Base-by-base conservation (phyloP, 2,329 filamentous ascomycete species). In the Coniella lustricola region DNA sequence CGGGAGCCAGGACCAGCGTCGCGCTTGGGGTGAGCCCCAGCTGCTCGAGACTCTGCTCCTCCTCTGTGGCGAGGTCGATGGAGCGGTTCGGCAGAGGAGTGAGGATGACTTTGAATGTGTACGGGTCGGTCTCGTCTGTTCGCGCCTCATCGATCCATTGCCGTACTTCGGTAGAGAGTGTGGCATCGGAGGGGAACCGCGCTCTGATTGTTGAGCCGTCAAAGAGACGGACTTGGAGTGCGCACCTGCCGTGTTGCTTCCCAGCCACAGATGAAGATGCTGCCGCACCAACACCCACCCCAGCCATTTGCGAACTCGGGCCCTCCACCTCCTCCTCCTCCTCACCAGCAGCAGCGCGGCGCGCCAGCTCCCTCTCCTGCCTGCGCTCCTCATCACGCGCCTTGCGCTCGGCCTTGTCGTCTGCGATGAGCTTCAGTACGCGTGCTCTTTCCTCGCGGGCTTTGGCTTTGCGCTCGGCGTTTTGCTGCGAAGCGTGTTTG, bases 81-180 rank as follows among this genome's bases (percentile, higher is more conserved):
- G 77, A 80, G 54, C 79, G 81, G 62, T 84, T 93, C 2, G 89
- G 87, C 17, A 81, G 69, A 0, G 90, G 90, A 0, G 86, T 83
- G 2, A 94, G 74, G 32, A 96, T 82, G 41, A 94, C 81, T 60
- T 90, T 89, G 68, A 97, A 90, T 12, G 77, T 85, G 64, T 90
- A 97, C 0, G 89, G 87, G 12, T 73, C 63, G 25, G 74, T 70
- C 17, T 75, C 76, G 37, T 79, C 76, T 10, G 64, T 70, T 53
- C 79, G 72, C 32, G 77, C 72, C 49, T 75, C 70, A 47, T 91
- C 86, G 7, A 97, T 76, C 87, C 89, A 96, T 7, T 72, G 67
- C 7, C 91, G 78, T 1, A 97, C 82, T 37, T 87, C 78, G 7
- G 64, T 70, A 7, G 71, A 65, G 3, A 96, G 73, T 0, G 77